These are phyloP conservation scores for Penicillium cataractarum DNA, from an alignment of 495 filamentous ascomycete species.

Conservation along the genomic window DNA sequence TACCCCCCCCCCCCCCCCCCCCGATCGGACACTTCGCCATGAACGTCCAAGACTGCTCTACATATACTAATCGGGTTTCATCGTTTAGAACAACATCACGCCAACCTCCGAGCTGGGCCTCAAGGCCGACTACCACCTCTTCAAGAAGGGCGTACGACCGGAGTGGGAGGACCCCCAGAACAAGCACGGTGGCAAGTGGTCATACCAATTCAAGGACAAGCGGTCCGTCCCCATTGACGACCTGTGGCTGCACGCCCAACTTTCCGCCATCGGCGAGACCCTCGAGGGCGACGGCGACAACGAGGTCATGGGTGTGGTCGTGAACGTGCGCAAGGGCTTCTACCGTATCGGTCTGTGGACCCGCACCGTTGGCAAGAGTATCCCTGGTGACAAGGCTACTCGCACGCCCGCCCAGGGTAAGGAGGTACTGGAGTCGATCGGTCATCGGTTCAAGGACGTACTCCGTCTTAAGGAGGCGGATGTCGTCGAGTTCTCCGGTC, in stretches of 20 bases:
- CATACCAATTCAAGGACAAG: slow-evolving; percentile 95
- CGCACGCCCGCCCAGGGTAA: slow-evolving; percentile 77
- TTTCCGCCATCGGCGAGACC: slow-evolving; percentile 95
- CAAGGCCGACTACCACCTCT: slow-evolving; percentile 99
- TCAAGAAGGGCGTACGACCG: slow-evolving; percentile 94
- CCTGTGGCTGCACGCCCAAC: slow-evolving; percentile 95
- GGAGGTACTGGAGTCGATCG: slow-evolving; percentile 80
- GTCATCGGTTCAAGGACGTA: slow-evolving; percentile 86
- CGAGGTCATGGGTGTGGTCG: slow-evolving; percentile 98
- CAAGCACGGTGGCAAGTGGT: slow-evolving; percentile 99
- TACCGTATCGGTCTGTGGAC: slow-evolving; percentile 96
- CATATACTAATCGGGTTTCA: neutral
- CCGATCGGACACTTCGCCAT: neutral
- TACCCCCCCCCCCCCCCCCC: too few species aligned
- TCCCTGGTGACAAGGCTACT: slow-evolving; percentile 73
- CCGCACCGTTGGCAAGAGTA: slow-evolving; percentile 81
- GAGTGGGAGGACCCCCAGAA: slow-evolving; percentile 99
- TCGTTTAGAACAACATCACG: slow-evolving; percentile 93
- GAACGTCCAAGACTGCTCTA: neutral
- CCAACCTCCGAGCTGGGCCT: slow-evolving; percentile 91
- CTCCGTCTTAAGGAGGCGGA: slow-evolving; percentile 76
- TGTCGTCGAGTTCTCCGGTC: slow-evolving; percentile 89
- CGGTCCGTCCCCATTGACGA: slow-evolving; percentile 88
- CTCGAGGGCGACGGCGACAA: slow-evolving; percentile 89
- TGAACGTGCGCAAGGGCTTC: slow-evolving; percentile 98